These are phyloP conservation scores for Avena sativa DNA, from an alignment of 176 grass and related monocot species.

Conservation along the genomic window DNA sequence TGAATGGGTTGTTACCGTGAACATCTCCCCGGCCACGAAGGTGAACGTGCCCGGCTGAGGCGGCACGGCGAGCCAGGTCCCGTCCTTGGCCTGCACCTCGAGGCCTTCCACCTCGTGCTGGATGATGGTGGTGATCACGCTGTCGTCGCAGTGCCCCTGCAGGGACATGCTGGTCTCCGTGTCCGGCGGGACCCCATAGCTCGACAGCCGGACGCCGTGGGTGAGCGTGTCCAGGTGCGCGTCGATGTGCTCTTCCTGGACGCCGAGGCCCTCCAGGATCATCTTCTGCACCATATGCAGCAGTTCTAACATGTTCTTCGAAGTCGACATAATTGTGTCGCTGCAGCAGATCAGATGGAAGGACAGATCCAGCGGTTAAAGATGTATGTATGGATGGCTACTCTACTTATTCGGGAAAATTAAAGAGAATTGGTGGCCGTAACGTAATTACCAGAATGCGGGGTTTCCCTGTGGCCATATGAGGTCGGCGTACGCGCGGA, in stretches of 20 bases:
- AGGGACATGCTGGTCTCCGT: background rate
- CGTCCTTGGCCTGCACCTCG: slow-evolving; percentile 1
- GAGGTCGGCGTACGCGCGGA: background rate
- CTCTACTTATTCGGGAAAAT: too few relatives aligned
- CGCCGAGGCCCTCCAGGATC: slow-evolving; percentile 3
- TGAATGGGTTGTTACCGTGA: background rate
- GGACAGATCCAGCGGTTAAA: background rate
- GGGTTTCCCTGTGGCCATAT: background rate
- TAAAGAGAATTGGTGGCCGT: background rate
- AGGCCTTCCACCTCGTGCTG: slow-evolving; percentile 11
- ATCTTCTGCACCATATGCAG: background rate
- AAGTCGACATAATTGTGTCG: background rate
- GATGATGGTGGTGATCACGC: background rate
- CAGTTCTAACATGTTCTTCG: background rate
- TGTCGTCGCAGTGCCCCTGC: slow-evolving; percentile 1
- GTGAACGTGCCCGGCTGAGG: background rate
- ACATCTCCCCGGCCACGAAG: background rate
- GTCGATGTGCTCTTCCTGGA: background rate
- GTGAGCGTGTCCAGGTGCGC: background rate
- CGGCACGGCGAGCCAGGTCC: slow-evolving; percentile 6
- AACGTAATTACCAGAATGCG: background rate
- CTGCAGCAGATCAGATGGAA: background rate
- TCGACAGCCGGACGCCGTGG: background rate
- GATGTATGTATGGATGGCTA: too few relatives aligned
- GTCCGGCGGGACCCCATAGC: background rate